Evolutionary conservation across 345 rosid genomes (phyloP).

Genomic region (Aurinia saxatilis): DNA sequence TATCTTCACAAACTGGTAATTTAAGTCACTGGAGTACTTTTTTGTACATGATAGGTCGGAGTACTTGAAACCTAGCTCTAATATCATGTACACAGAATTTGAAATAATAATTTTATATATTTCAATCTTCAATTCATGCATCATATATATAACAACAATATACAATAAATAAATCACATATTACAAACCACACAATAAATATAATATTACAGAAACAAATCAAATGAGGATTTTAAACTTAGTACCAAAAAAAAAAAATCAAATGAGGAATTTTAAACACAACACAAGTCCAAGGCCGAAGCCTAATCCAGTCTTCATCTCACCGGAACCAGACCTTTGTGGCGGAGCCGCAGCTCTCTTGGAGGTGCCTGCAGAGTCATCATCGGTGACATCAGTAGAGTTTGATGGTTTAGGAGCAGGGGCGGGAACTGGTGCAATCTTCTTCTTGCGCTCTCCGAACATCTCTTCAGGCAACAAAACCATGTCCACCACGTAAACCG

Average conservation of each 20-base stretch:
- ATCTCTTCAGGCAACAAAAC: constrained; percentile 64
- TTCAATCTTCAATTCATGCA: neutral
- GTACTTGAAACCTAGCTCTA: no score
- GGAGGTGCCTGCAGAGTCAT: neutral
- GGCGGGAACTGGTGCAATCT: constrained; percentile 28
- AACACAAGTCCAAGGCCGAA: constrained; percentile 42
- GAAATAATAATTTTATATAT: neutral
- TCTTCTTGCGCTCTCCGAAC: constrained; percentile 40
- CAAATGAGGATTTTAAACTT: constrained; percentile 40
- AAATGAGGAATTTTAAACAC: constrained; percentile 47
- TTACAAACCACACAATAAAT: neutral
- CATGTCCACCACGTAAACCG: constrained; percentile 70
- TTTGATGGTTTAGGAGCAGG: constrained; percentile 26
- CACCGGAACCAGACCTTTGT: constrained; percentile 26
- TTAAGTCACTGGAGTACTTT: no score
- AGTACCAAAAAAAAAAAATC: no score
- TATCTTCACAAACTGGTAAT: no score
- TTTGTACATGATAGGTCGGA: no score
- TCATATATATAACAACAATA: neutral
- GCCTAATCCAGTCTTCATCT: constrained; percentile 33
- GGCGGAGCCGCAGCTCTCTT: constrained; percentile 25
- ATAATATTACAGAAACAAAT: neutral
- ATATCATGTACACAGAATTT: neutral
- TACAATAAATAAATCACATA: constrained; percentile 1
- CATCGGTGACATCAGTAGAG: constrained; percentile 1